phyloP scores from a whole-genome alignment of 306 rosid species.

The Pueraria montana region DNA sequence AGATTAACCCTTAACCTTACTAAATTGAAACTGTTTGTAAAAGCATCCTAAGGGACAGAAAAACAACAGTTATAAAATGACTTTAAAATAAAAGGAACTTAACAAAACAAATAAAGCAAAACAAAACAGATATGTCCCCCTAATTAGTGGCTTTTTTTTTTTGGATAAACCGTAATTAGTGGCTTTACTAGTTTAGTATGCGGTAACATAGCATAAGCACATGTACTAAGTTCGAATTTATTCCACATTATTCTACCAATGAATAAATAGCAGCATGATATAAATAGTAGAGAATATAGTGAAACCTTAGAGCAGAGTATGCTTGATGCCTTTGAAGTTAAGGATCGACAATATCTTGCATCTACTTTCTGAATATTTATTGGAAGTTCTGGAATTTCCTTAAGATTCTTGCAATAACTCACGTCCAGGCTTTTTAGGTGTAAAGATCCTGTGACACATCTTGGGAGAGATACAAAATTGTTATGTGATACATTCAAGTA shows the following conservation, averaged over 20 bases:
- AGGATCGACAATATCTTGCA: slow-evolving; percentile 1
- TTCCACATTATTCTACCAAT: too few species aligned
- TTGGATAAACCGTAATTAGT: too few species aligned
- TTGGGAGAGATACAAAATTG: slow-evolving; percentile 23
- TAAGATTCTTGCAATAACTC: slow-evolving; percentile 20
- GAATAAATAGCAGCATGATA: background rate
- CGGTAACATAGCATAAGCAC: background rate
- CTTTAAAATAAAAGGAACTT: too few species aligned
- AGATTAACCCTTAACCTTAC: background rate
- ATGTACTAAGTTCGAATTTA: too few species aligned
- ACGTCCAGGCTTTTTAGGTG: background rate
- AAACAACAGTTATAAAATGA: too few species aligned
- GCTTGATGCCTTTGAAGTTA: slow-evolving; percentile 29
- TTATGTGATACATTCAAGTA: slow-evolving; percentile 8
- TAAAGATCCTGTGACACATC: background rate
- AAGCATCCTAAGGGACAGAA: too few species aligned
- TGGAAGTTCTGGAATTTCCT: slow-evolving; percentile 18
- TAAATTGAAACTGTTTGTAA: too few species aligned
- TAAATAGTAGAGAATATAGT: background rate
- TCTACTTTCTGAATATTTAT: too few species aligned
- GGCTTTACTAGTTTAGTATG: too few species aligned
- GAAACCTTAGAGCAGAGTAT: slow-evolving; percentile 32
- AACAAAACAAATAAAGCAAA: too few species aligned
- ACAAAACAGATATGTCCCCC: too few species aligned
- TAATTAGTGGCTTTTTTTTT: too few species aligned